Evolutionary conservation across 345 rosid genomes (phyloP), one percentile per base, ranked within the genome.

Genomic region (Hirschfeldia incana): DNA sequence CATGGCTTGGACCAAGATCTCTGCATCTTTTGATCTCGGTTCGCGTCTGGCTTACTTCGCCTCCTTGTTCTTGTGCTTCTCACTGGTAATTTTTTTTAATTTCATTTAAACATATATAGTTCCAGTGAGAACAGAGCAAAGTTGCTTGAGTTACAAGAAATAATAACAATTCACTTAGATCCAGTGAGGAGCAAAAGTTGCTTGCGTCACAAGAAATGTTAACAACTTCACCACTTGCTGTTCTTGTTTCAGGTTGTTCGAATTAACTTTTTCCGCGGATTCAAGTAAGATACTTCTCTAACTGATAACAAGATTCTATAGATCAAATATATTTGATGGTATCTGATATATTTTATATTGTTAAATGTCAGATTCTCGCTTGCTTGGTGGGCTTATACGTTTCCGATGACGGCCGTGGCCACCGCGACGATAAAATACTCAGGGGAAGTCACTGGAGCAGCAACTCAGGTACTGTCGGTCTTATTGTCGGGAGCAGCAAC

Each of bases 321-420:
- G 44, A 32, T 17, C 39, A 58, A 46, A 57, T n/a, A 3, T 21
- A n/a, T 29, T 15, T 37, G 15, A 37, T 55, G 28, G 37, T 3
- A 21, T 57, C 62, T 78, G 39, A 78, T n/a, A 21, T 65, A n/a
- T 4, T 6, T 39, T 49, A n/a, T 49, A 21, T 5, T 64, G 37
- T 75, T 15, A 26, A 72, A 61, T 64, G 32, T 16, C 73, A 93
- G 94, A 88, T 92, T 94, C 76, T 92, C 97, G 28, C 76, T 89
- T 82, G 90, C 97, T 63, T 91, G 97, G 97, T 94, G 98, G 97
- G 98, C 97, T 5, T 94, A 91, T 76, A 92, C 97, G 16, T 92
- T 94, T 76, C 94, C 98, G 0, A 90, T 87, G 92, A 88, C 92
- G 1, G 86, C 89, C 3, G 92, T 91, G 11, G 94, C 94, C 42